A percentile compares a stretch with the other conserved stretches of the same genome.
phyloP scores from a whole-genome alignment of 345 rosid species.

The Alliaria petiolata region DNA sequence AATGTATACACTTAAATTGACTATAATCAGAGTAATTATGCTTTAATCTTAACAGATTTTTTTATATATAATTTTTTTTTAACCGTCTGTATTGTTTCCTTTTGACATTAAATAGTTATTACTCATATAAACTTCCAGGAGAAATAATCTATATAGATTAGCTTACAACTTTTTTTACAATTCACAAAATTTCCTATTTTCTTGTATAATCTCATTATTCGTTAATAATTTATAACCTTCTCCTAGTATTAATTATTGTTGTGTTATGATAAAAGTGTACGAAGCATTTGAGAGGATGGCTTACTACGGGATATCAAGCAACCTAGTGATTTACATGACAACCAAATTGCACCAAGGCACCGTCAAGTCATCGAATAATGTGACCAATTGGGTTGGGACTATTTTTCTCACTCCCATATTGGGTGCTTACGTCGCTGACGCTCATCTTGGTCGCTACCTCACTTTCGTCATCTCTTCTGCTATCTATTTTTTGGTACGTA shows the following conservation, averaged over 20 bases:
- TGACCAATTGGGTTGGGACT: slow-evolving; percentile 94
- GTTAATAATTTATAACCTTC: no score
- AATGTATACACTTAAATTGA: no score
- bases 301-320: slow-evolving; percentile 77
- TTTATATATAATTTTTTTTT: no score
- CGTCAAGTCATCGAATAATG: slow-evolving; percentile 78
- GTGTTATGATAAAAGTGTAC: background rate
- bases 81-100: no score
- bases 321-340: slow-evolving; percentile 70
- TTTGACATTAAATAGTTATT: no score
- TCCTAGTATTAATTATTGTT: background rate
- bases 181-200: no score
- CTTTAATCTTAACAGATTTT: no score
- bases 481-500: slow-evolving; percentile 57
- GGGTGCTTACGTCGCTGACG: slow-evolving; percentile 89
- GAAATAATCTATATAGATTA: no score
- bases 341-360: slow-evolving; percentile 78
- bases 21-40: no score
- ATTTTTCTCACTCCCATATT: slow-evolving; percentile 74
- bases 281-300: slow-evolving; percentile 65
- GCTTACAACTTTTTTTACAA: no score
- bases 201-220: no score
- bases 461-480: slow-evolving; percentile 52
- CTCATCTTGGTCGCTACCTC: slow-evolving; percentile 84
- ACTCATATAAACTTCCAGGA: no score